phyloP scores from a whole-genome alignment of 768 basidiomycete species.

The Lactarius akahatsu region DNA sequence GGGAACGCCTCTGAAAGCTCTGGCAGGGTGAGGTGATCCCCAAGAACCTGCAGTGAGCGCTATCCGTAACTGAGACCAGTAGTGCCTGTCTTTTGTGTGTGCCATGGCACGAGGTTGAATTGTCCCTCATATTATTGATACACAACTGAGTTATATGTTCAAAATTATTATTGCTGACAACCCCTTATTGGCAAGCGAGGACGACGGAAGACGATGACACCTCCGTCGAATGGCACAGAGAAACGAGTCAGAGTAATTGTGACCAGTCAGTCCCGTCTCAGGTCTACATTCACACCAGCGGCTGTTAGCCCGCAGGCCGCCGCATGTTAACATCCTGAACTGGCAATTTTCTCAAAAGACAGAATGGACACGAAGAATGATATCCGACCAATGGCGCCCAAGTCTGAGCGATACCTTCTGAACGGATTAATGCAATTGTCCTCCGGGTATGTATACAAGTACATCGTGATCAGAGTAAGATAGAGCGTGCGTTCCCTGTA shows the following conservation, averaged over 20 bases:
- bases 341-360: too few relatives aligned
- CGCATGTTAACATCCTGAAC: too few relatives aligned
- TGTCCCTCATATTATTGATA: background rate
- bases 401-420: background rate
- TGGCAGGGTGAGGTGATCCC: slow-evolving; percentile 61
- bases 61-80: slow-evolving; percentile 71
- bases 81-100: slow-evolving; percentile 66
- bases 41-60: slow-evolving; percentile 75
- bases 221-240: too few relatives aligned
- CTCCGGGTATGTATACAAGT: slow-evolving; percentile 24
- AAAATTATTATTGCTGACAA: background rate
- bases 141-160: background rate
- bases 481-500: slow-evolving; percentile 7
- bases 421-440: slow-evolving; percentile 20
- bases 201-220: slow-evolving; percentile 18
- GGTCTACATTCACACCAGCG: too few relatives aligned
- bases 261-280: slow-evolving; percentile 23
- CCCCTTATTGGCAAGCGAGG: slow-evolving; percentile 38
- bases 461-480: slow-evolving; percentile 20
- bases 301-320: too few relatives aligned
- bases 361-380: too few relatives aligned
- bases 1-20: slow-evolving; percentile 48
- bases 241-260: too few relatives aligned
- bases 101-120: slow-evolving; percentile 35
- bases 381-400: background rate